A percentile compares a stretch with the other conserved stretches of the same genome.
Evolutionary conservation across 305 asterid genomes (phyloP).

Genomic region (Galium porrigens): DNA sequence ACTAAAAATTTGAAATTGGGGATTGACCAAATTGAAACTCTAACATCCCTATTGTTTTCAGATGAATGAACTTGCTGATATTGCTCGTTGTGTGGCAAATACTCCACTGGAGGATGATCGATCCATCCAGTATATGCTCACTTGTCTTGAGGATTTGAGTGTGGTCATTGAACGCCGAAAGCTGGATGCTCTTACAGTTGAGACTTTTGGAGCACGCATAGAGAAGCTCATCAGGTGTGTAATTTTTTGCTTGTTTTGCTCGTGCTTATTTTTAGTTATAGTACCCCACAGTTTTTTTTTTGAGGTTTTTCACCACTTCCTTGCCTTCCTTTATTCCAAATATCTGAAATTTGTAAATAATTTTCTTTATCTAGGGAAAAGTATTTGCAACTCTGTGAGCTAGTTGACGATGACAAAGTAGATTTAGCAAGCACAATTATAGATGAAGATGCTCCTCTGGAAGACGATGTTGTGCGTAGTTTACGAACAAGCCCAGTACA

Average conservation of each 20-base stretch:
- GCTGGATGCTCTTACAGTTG: conserved; percentile 88
- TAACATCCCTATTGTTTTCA: conserved; percentile 23
- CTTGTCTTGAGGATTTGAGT: conserved; percentile 96
- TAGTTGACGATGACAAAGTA: conserved; percentile 90
- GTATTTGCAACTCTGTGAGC: conserved; percentile 82
- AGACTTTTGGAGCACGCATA: conserved; percentile 94
- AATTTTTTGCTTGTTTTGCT: conserved; percentile 17
- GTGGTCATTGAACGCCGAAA: conserved; percentile 74
- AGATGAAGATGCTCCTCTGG: conserved; percentile 95
- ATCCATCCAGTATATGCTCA: conserved; percentile 63
- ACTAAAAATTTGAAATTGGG: not conserved
- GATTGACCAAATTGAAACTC: not conserved
- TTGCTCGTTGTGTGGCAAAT: conserved; percentile 89
- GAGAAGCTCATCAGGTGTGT: conserved; percentile 82
- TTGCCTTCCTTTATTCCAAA: not conserved
- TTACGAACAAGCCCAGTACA: conserved; percentile 88
- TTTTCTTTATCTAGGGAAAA: conserved; percentile 54
- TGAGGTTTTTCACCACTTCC: not conserved
- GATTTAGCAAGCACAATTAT: conserved; percentile 77
- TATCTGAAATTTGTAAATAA: not conserved
- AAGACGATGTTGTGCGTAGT: conserved; percentile 95
- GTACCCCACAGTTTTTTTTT: not conserved
- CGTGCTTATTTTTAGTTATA: not conserved
- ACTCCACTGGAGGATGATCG: conserved; percentile 88
- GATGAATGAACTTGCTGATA: conserved; percentile 98